phyloP scores from a whole-genome alignment of 1,139 yeast genomes.

The Blastobotrys niveus region DNA sequence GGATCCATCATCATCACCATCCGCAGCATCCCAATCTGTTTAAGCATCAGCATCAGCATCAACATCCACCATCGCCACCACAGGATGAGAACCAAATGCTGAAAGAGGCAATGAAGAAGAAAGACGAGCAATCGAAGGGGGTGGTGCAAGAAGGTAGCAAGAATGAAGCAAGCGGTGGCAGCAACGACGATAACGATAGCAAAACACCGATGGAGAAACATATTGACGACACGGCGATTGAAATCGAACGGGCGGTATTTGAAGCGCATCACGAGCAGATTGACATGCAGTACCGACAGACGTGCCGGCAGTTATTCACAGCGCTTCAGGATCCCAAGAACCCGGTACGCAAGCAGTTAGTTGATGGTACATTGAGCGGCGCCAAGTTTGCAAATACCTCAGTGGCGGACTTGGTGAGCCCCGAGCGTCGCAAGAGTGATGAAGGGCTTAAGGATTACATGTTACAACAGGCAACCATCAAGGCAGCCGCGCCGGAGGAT shows the following conservation, averaged over 20 bases:
- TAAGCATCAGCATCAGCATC: too few relatives aligned
- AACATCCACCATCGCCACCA: neutral
- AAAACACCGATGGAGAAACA: too few relatives aligned
- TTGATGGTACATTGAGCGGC: conserved; percentile 18
- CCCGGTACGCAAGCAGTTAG: conserved; percentile 14
- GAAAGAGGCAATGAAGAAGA: neutral
- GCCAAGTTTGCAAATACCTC: conserved; percentile 21
- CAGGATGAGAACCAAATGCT: too few relatives aligned
- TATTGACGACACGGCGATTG: conserved; percentile 17
- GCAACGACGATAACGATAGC: neutral
- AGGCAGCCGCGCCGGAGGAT: conserved; percentile 22
- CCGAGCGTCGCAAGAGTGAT: conserved; percentile 20
- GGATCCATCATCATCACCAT: too few relatives aligned
- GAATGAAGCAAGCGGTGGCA: neutral
- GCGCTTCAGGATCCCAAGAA: conserved; percentile 22
- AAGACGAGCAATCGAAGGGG: neutral
- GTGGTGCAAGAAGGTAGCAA: neutral
- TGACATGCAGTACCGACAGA: conserved; percentile 19
- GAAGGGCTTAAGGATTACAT: conserved; percentile 23
- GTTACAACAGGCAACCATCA: conserved; percentile 22
- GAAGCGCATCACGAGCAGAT: conserved; percentile 13
- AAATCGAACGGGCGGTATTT: conserved; percentile 21
- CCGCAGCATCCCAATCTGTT: neutral
- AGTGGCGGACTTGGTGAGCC: conserved; percentile 21
- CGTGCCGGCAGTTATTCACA: conserved; percentile 21